Base-by-base conservation (phyloP, 352 stramenopile species). In the Peronosclerospora sorghi region DNA sequence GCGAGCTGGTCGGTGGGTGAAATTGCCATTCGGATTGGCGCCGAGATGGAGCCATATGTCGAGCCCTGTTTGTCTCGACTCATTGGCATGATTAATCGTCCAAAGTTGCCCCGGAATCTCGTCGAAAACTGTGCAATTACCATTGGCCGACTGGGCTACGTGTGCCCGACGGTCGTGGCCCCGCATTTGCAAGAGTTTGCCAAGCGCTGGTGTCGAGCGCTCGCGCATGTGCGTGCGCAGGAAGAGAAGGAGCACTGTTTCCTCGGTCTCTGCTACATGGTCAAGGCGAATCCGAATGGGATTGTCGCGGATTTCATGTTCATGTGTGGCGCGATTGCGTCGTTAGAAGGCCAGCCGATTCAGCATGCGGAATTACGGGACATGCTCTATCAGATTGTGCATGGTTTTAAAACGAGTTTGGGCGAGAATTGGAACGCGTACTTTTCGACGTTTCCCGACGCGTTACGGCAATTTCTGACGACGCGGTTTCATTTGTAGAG, bases 191-290 rank as follows among this genome's bases (percentile, higher is more conserved):
- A 73, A 24, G 81, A 92, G 19, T 95, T 94, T 56, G 81, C 80
- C 21, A 88, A 86, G 66, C 74, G 68, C 32, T 95, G 84, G 84
- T 95, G 82, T 60, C 72, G 78, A 30, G 80, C 80, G 17, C 69
- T 95, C 24, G 77, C 75, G 9, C 77, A 92, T 46, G 73, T 95
- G 32, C 68, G 80, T 13, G 77, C 87, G 9, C 74, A 62, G 0
- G 73, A 86, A 45, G 84, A 95, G 59, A 93, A 94, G 56, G 84
- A 95, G 55, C 77, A 91, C 49, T 91, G 79, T 48, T 95, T 95
- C 36, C 45, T 91, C 32, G 84, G 84, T 0, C 59, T 95, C 5
- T 95, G 83, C 62, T 89, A 95, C 59, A 88, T 95, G 67, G 79
- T 95, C 44, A 86, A 93, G 62, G 64, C 84, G 20, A 94, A 95